Evolutionary conservation across 2,329 filamentous ascomycete species (phyloP).

Genomic region (Magnaporthales sp.): DNA sequence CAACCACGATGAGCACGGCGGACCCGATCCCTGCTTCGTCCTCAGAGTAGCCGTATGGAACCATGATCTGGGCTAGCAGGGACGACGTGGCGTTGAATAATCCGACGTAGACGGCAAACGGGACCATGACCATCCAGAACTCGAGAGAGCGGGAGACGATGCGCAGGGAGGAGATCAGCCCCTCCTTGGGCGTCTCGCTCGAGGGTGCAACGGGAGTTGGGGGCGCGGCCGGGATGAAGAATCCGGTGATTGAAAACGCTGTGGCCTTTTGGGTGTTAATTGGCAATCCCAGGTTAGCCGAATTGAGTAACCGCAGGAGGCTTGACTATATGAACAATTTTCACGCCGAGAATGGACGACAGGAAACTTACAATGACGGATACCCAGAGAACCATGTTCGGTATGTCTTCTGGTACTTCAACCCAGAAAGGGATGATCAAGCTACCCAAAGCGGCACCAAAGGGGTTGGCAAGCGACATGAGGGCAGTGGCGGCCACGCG

Average conservation of each 20-base stretch:
- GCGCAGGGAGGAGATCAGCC: slow-evolving; percentile 39
- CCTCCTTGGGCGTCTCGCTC: slow-evolving; percentile 47
- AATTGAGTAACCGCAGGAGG: background rate
- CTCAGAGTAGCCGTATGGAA: slow-evolving; percentile 76
- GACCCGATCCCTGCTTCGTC: slow-evolving; percentile 84
- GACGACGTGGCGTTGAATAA: slow-evolving; percentile 91
- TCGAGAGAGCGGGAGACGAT: slow-evolving; percentile 53
- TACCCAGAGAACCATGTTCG: slow-evolving; percentile 76
- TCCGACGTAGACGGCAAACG: slow-evolving; percentile 80
- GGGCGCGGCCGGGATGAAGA: slow-evolving; percentile 70
- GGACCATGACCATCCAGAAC: slow-evolving; percentile 71
- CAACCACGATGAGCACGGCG: slow-evolving; percentile 80
- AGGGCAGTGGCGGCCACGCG: slow-evolving; percentile 82
- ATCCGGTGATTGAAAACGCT: slow-evolving; percentile 60
- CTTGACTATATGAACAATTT: no score
- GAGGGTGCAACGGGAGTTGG: slow-evolving; percentile 71
- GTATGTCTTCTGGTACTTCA: slow-evolving; percentile 52
- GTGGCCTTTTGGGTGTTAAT: slow-evolving; percentile 33
- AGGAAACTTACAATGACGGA: slow-evolving; percentile 63
- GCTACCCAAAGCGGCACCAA: slow-evolving; percentile 83
- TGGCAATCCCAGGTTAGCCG: background rate
- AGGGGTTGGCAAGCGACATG: slow-evolving; percentile 77
- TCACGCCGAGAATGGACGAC: background rate
- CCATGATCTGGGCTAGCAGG: slow-evolving; percentile 81
- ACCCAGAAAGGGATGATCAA: slow-evolving; percentile 77